A percentile compares a stretch with the other conserved stretches of the same genome.
Evolutionary conservation across 495 filamentous ascomycete genomes (phyloP).

Genomic region (Penicillium nucicola): DNA sequence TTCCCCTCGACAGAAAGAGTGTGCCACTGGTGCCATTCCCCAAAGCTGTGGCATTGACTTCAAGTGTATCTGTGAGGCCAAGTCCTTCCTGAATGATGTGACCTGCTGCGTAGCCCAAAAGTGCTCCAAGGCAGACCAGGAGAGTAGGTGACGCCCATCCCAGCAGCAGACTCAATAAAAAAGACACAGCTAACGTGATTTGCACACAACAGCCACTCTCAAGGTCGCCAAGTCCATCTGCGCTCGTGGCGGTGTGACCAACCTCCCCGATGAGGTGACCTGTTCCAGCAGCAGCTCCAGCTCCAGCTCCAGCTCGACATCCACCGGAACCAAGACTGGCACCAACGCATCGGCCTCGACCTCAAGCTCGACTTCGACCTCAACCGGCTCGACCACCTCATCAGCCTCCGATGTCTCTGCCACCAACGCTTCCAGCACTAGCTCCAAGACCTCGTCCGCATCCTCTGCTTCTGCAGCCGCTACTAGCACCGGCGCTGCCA

Average conservation of each 20-base stretch:
- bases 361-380: slow-evolving; percentile 8
- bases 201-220: slow-evolving; percentile 42
- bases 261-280: slow-evolving; percentile 33
- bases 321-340: slow-evolving; percentile 14
- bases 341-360: slow-evolving; percentile 13
- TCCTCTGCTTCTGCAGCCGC: slow-evolving; percentile 16
- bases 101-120: slow-evolving; percentile 60
- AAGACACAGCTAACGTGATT: background rate
- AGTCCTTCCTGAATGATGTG: slow-evolving; percentile 56
- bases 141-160: slow-evolving; percentile 37
- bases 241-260: slow-evolving; percentile 34
- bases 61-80: slow-evolving; percentile 65
- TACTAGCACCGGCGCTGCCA: slow-evolving; percentile 38
- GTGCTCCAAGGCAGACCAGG: slow-evolving; percentile 56
- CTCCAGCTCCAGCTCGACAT: slow-evolving; percentile 13
- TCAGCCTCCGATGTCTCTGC: slow-evolving; percentile 7
- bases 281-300: slow-evolving; percentile 29
- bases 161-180: background rate
- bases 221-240: slow-evolving; percentile 51
- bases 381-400: slow-evolving; percentile 1
- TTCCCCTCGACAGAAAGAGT: slow-evolving; percentile 43
- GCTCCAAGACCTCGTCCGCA: slow-evolving; percentile 9
- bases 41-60: slow-evolving; percentile 55
- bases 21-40: slow-evolving; percentile 48
- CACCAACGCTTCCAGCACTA: slow-evolving; percentile 11